Evolutionary conservation across 2,329 filamentous ascomycete genomes (phyloP), one percentile per base, ranked within the genome.

Genomic region (Arthrobotrys pseudoclavata): DNA sequence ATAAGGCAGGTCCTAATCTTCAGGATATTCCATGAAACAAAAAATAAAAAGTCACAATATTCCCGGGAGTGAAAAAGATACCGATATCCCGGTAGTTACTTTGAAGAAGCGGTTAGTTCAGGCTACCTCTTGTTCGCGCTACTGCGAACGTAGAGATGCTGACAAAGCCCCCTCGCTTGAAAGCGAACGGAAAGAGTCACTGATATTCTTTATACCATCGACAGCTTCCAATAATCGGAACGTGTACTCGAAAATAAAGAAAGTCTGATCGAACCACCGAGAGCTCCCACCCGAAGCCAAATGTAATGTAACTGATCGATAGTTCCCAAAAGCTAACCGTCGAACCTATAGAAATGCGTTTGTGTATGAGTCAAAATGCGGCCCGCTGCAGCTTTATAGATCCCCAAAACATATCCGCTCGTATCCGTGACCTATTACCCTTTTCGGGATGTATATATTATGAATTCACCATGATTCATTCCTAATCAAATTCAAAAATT

Each of bases 381-480:
- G 37, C 37, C 37, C 37, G 37, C 37, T 45, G 42, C 42, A 45
- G 42, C 42, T 20, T 45, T 45, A 18, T 45, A 45, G 18, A 45
- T 20, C 15, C 6, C 15, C 37, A 3, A 40, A 37, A 37, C 34
- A 2, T 9, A 45, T 45, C 42, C 42, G 42, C n/a, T 45, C 42
- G 42, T 45, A 45, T 45, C 42, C 42, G 42, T 45, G 10, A n/a
- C 20, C n/a, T 2, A 45, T 45, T 45, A 45, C 10, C 42, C 42
- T 1, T 5, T 7, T 20, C 18, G 1, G 10, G 31, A 34, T n/a
- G 7, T 34, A 34, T 34, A 34, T 34, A 34, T 29, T 20, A 53
- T 53, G 26, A 57, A 57, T 60, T 60, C 55, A 60, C 55, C 20
- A 60, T 60, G 55, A 60, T 60, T 60, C 55, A 60, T 60, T 42